These are phyloP conservation scores for Serendipita sp. DNA, from an alignment of 768 basidiomycete species.

Conservation along the genomic window DNA sequence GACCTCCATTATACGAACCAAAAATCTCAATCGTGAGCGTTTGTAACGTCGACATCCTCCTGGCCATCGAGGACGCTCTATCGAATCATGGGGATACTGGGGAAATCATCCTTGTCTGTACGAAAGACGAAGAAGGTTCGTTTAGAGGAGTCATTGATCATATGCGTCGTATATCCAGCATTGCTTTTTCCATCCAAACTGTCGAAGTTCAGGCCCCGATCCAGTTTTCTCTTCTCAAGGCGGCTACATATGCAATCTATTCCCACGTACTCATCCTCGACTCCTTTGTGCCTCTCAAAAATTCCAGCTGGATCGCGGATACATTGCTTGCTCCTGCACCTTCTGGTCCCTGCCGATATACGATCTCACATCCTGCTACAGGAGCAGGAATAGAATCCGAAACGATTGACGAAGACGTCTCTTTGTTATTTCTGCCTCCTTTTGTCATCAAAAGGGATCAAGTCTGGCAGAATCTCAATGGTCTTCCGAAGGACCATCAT, in stretches of 20 bases:
- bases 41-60: background rate
- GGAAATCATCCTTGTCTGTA: background rate
- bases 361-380: no score
- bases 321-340: no score
- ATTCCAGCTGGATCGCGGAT: background rate
- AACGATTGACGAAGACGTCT: no score
- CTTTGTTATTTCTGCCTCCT: no score
- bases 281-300: background rate
- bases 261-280: background rate
- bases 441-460: no score
- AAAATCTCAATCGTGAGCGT: background rate
- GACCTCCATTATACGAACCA: background rate
- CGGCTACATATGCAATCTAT: background rate
- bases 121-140: background rate
- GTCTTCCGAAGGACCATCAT: no score
- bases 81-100: background rate
- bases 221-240: background rate
- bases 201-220: background rate
- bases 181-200: background rate
- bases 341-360: no score
- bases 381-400: no score
- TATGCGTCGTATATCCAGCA: background rate
- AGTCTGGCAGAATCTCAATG: no score
- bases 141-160: background rate
- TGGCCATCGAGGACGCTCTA: background rate